Percentiles rank a stretch among this genome's conserved stretches.
Conservation (phyloP, 2,329 filamentous ascomycete species). For the Ramichloridium luteum region DNA sequence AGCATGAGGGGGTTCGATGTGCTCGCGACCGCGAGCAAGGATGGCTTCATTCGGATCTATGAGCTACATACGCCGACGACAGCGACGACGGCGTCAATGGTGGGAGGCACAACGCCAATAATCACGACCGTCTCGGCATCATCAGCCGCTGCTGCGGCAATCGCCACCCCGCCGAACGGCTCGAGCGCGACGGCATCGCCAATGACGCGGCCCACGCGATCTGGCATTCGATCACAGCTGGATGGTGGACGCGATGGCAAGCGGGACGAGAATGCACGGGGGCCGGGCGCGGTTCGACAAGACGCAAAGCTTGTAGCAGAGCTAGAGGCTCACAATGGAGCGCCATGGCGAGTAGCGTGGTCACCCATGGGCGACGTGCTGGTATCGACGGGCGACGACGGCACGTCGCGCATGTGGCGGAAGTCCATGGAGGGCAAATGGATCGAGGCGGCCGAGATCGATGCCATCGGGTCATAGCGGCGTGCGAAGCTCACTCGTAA, state of each 20-base stretch:
- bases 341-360: conserved; percentile 66
- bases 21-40: conserved; percentile 83
- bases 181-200: conserved; percentile 5
- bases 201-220: conserved; percentile 17
- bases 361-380: conserved; percentile 51
- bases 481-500: no score
- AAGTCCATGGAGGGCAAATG: conserved; percentile 36
- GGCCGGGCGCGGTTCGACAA: conserved; percentile 54
- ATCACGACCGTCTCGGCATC: conserved; percentile 7
- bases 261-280: conserved; percentile 41
- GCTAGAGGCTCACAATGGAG: conserved; percentile 54
- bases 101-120: conserved; percentile 2
- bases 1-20: conserved; percentile 84
- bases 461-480: conserved; percentile 21
- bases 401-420: conserved; percentile 42
- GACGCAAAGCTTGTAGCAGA: conserved; percentile 50
- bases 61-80: conserved; percentile 51
- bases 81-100: conserved; percentile 37
- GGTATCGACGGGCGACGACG: conserved; percentile 66
- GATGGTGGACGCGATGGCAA: conserved; percentile 37
- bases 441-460: conserved; percentile 38
- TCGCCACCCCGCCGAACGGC: conserved; percentile 3
- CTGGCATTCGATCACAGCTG: conserved; percentile 43
- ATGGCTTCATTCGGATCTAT: conserved; percentile 82
- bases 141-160: conserved; percentile 8